These are phyloP conservation scores for Aspergillus biplanus DNA, from an alignment of 495 filamentous ascomycete species.

Conservation along the genomic window DNA sequence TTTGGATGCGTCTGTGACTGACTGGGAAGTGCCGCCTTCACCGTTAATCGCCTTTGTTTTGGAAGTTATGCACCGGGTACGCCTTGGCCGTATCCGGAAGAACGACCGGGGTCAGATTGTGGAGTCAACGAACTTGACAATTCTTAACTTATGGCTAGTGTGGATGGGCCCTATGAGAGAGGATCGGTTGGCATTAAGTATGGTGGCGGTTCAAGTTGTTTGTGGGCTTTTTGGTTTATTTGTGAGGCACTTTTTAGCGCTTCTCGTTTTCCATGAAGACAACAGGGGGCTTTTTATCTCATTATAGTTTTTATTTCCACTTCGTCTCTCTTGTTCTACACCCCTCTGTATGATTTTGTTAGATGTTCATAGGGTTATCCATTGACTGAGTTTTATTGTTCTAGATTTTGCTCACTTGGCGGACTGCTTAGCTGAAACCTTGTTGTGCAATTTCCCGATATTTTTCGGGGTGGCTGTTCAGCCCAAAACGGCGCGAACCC, in stretches of 20 bases:
- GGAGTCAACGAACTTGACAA: constrained; percentile 87
- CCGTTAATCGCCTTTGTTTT: constrained; percentile 61
- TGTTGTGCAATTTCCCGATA: too few species aligned
- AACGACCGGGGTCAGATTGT: constrained; percentile 70
- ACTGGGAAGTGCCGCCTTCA: constrained; percentile 74
- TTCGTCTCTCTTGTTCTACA: constrained; percentile 18
- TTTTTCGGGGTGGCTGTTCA: too few species aligned
- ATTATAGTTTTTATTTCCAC: constrained; percentile 30
- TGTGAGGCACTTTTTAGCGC: constrained; percentile 79
- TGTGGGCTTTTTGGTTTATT: constrained; percentile 82
- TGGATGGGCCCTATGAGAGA: constrained; percentile 94
- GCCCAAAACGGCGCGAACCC: too few species aligned
- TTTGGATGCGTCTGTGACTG: constrained; percentile 80
- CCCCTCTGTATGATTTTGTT: neutral
- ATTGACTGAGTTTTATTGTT: too few species aligned
- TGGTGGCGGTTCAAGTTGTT: constrained; percentile 71
- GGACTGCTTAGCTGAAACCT: too few species aligned
- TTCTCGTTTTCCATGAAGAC: constrained; percentile 84
- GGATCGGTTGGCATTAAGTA: constrained; percentile 75
- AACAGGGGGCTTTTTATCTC: constrained; percentile 57
- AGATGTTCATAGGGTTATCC: neutral
- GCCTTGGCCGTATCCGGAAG: constrained; percentile 64
- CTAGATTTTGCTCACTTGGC: too few species aligned
- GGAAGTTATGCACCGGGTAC: constrained; percentile 64
- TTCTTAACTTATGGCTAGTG: constrained; percentile 94